Percentiles rank a stretch among this genome's conserved stretches.
Evolutionary conservation across 768 basidiomycete species (phyloP).

Genomic region (Cystofilobasidium capitatum): DNA sequence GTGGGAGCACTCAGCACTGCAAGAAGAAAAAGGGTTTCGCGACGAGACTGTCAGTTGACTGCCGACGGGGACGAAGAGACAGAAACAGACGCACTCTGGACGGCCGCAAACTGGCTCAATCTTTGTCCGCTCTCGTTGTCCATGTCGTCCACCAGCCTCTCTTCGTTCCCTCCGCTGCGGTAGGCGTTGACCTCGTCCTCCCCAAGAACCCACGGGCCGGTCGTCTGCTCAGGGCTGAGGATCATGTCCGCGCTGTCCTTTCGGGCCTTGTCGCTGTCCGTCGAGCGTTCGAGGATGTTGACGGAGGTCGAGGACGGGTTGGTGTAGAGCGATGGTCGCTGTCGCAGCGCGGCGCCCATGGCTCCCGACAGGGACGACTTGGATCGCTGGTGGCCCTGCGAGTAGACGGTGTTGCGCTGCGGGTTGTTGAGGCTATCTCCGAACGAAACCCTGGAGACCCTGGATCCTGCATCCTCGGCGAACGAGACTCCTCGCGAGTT

Average conservation of each 20-base stretch:
- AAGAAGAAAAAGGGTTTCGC: neutral
- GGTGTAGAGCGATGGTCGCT: slow-evolving; percentile 11
- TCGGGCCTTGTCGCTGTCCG: too few relatives aligned
- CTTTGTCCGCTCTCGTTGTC: neutral
- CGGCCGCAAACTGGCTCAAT: slow-evolving; percentile 36
- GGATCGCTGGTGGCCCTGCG: slow-evolving; percentile 2
- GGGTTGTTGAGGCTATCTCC: slow-evolving; percentile 32
- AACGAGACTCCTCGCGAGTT: slow-evolving; percentile 34
- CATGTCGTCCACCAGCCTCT: slow-evolving; percentile 34
- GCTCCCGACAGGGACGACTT: neutral
- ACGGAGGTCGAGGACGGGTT: slow-evolving; percentile 1
- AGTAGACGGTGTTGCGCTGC: slow-evolving; percentile 15
- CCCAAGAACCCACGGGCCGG: slow-evolving; percentile 32
- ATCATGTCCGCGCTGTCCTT: slow-evolving; percentile 28
- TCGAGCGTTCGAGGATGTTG: slow-evolving; percentile 1
- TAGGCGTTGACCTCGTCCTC: slow-evolving; percentile 18
- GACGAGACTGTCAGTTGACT: slow-evolving; percentile 6
- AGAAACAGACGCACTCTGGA: slow-evolving; percentile 32
- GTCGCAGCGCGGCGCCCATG: neutral
- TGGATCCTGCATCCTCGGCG: slow-evolving; percentile 31
- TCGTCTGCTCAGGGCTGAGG: slow-evolving; percentile 35
- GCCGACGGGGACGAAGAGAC: neutral
- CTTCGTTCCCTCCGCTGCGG: slow-evolving; percentile 18
- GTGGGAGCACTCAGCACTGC: neutral
- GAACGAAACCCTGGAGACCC: slow-evolving; percentile 38